Percentiles rank a stretch among this genome's conserved stretches.
These are phyloP conservation scores for Talaromyces thailandensis DNA, from an alignment of 495 filamentous ascomycete species.

Conservation along the genomic window DNA sequence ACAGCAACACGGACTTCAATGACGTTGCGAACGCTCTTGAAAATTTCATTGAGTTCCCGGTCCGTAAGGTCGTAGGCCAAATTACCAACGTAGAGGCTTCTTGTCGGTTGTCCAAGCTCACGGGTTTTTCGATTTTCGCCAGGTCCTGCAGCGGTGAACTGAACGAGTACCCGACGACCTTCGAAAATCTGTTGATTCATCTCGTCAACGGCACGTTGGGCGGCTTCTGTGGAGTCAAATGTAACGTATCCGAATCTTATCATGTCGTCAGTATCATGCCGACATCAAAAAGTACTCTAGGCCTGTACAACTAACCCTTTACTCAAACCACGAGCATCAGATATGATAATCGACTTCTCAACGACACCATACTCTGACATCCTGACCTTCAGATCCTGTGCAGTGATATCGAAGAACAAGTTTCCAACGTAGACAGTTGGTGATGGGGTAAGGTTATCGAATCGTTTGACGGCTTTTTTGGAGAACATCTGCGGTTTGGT, in stretches of 20 bases:
- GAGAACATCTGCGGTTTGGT: not conserved
- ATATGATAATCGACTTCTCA: conserved; percentile 42
- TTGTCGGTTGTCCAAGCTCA: conserved; percentile 37
- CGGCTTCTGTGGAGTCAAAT: conserved; percentile 49
- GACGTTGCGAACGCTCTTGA: conserved; percentile 61
- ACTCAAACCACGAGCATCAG: conserved; percentile 68
- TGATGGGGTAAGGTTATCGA: conserved; percentile 13
- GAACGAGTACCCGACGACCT: conserved; percentile 64
- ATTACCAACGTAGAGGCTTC: conserved; percentile 79
- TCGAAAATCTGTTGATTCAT: conserved; percentile 65
- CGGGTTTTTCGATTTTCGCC: conserved; percentile 1
- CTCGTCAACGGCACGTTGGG: conserved; percentile 50
- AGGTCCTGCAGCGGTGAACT: conserved; percentile 36
- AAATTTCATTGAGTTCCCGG: conserved; percentile 73
- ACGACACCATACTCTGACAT: conserved; percentile 62
- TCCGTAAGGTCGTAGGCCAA: conserved; percentile 86
- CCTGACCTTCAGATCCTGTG: conserved; percentile 56
- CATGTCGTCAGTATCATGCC: not conserved
- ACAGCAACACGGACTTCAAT: conserved; percentile 82
- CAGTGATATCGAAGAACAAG: conserved; percentile 73
- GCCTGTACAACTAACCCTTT: conserved; percentile 60
- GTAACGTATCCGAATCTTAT: conserved; percentile 71
- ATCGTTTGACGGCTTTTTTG: not conserved
- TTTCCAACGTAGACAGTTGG: conserved; percentile 71
- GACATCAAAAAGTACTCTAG: conserved; percentile 15